A percentile compares a stretch with the other conserved stretches of the same genome.
Conservation (phyloP, 352 stramenopile genomes). For the Phytophthora meadii region DNA sequence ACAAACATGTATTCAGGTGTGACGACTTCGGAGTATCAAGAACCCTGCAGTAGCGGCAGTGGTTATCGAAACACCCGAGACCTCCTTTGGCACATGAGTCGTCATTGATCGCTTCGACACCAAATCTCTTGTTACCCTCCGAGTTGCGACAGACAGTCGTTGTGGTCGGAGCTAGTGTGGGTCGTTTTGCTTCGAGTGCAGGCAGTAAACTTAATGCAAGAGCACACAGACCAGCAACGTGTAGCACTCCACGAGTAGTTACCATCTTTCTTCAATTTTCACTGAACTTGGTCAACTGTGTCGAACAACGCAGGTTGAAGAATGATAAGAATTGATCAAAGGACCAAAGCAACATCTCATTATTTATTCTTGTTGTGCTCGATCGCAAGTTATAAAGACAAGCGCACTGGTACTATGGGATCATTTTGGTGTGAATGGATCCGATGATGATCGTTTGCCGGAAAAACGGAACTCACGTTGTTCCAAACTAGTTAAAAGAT, state of each 20-base stretch:
- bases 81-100: slow-evolving; percentile 36
- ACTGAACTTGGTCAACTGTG: background rate
- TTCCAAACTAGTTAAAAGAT: background rate
- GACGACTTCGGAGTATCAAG: slow-evolving; percentile 42
- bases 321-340: slow-evolving; percentile 13
- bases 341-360: background rate
- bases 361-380: background rate
- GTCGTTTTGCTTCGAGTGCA: slow-evolving; percentile 11
- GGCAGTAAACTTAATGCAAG: slow-evolving; percentile 17
- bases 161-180: background rate
- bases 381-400: background rate
- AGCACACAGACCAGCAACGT: slow-evolving; percentile 13
- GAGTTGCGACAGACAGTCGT: slow-evolving; percentile 24
- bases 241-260: slow-evolving; percentile 21
- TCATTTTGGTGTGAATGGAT: slow-evolving; percentile 24
- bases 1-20: slow-evolving; percentile 34
- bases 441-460: background rate
- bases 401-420: background rate
- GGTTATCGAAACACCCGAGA: slow-evolving; percentile 42
- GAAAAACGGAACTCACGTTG: background rate
- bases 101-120: slow-evolving; percentile 41
- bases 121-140: slow-evolving; percentile 36
- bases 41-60: slow-evolving; percentile 50
- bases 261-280: slow-evolving; percentile 16
- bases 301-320: slow-evolving; percentile 20